Evolutionary conservation across 148 eudicot genomes (phyloP), one percentile per base, ranked within the genome.

Genomic region (Vaccinium darrowii): DNA sequence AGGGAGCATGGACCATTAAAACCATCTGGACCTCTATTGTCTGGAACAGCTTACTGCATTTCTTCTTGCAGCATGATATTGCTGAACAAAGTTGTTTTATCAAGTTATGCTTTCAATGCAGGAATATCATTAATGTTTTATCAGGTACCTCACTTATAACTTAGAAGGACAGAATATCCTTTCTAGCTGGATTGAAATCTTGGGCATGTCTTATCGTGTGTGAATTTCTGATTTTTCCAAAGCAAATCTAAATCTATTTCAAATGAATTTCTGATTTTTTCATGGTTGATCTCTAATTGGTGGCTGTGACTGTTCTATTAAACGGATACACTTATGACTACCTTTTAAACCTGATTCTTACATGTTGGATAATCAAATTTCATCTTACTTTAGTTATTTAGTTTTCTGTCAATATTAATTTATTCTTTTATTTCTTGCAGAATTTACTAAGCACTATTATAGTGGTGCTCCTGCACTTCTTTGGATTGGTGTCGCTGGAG

Each of bases 1-100:
- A 84, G 90, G 84, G 92, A 87, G 49, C 93, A 90, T 88, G 88
- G 89, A 84, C 73, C 86, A 47, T 86, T 85, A 81, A 92, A 75
- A 88, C 86, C 82, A 89, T 79, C 93, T 16, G 94, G 92, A 52
- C 95, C 98, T 76, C 90, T 93, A 16, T 56, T 94, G 80, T 91
- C 98, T 87, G 98, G 98, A 84, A 88, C 92, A 84, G 94, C 95
- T 84, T 94, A 94, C 60, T 95, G 98, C 84, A 72, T 95, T 85
- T 91, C 98, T 25, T 95, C 98, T 73, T 95, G 98, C 85, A 90
- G 95, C 90, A 95, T 95, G 98, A 95, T 93, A 88, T 87, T 95
- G 87, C 89, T 95, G 86, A 95, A 95, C 87, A 95, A 95, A 91
- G 85, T 95, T 87, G 96, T 91, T 50, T 85, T 95, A 43, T 95